Evolutionary conservation across 768 basidiomycete genomes (phyloP).

Genomic region (Kwoniella sp.): DNA sequence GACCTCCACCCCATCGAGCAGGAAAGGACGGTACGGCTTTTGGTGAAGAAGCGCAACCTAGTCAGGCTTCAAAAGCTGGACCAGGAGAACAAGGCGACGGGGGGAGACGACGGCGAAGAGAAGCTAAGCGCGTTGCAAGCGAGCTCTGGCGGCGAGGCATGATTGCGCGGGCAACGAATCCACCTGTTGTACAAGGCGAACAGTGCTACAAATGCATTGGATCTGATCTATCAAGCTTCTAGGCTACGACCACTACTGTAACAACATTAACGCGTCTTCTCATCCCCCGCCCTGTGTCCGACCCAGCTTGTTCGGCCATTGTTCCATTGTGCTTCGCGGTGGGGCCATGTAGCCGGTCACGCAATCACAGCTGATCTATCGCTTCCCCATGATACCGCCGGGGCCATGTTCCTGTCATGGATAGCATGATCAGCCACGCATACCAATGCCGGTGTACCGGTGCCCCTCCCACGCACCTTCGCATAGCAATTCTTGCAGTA

Average conservation of each 20-base stretch:
- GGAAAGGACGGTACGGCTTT: slow-evolving; percentile 58
- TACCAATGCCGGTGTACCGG: not conserved
- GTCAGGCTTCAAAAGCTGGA: slow-evolving; percentile 42
- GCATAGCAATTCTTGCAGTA: slow-evolving; percentile 46
- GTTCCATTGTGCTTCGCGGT: too few relatives aligned
- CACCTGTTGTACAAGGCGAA: not conserved
- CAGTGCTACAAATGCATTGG: too few relatives aligned
- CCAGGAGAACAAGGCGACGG: slow-evolving; percentile 13
- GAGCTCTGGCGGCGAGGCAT: too few relatives aligned
- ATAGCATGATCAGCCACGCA: not conserved
- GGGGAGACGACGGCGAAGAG: slow-evolving; percentile 3
- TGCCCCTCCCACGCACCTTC: slow-evolving; percentile 27
- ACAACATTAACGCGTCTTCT: too few relatives aligned
- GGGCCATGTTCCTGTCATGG: slow-evolving; percentile 40
- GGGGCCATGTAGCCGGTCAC: too few relatives aligned
- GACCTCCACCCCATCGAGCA: slow-evolving; percentile 59
- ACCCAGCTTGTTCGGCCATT: too few relatives aligned
- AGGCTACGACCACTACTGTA: too few relatives aligned
- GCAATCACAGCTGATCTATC: slow-evolving; percentile 4
- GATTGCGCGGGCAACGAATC: not conserved
- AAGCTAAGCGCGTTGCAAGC: slow-evolving; percentile 14
- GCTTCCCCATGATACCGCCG: slow-evolving; percentile 36
- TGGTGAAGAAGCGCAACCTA: slow-evolving; percentile 52
- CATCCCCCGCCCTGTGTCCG: too few relatives aligned
- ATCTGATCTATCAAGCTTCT: too few relatives aligned